Conservation (phyloP, 345 rosid genomes). For the Microcos paniculata region DNA sequence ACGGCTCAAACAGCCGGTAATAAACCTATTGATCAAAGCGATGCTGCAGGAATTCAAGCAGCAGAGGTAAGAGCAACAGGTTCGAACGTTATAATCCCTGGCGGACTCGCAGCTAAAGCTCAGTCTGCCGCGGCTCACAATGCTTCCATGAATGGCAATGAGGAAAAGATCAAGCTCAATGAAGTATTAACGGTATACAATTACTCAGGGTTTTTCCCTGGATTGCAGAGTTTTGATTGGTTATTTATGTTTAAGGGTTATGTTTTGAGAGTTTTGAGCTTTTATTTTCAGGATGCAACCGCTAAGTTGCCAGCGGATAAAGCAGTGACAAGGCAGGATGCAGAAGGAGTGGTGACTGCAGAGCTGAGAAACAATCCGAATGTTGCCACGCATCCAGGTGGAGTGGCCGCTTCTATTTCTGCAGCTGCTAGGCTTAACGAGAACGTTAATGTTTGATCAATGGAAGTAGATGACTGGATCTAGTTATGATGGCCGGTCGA, state of each 20-base stretch:
- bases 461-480: too few species aligned
- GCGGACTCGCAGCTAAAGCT: slow-evolving; percentile 65
- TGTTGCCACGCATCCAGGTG: slow-evolving; percentile 48
- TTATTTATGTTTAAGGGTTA: background rate
- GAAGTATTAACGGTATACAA: slow-evolving; percentile 43
- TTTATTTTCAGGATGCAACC: slow-evolving; percentile 44
- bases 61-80: slow-evolving; percentile 76
- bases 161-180: slow-evolving; percentile 55
- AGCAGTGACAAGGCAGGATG: slow-evolving; percentile 61
- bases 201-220: background rate
- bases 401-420: slow-evolving; percentile 62
- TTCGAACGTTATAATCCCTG: slow-evolving; percentile 37
- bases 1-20: slow-evolving; percentile 39
- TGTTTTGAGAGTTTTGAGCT: background rate
- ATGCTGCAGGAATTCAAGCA: slow-evolving; percentile 74
- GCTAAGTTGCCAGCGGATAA: slow-evolving; percentile 55
- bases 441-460: slow-evolving; percentile 6
- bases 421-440: slow-evolving; percentile 73
- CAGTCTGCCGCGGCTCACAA: slow-evolving; percentile 66
- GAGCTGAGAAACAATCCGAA: slow-evolving; percentile 68
- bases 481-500: background rate
- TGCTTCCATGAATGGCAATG: slow-evolving; percentile 33
- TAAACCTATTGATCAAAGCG: slow-evolving; percentile 62
- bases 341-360: slow-evolving; percentile 60
- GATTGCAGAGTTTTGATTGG: background rate